A percentile compares a stretch with the other conserved stretches of the same genome.
Conservation (phyloP, 352 stramenopile genomes). For the Globisporangium perplexum region DNA sequence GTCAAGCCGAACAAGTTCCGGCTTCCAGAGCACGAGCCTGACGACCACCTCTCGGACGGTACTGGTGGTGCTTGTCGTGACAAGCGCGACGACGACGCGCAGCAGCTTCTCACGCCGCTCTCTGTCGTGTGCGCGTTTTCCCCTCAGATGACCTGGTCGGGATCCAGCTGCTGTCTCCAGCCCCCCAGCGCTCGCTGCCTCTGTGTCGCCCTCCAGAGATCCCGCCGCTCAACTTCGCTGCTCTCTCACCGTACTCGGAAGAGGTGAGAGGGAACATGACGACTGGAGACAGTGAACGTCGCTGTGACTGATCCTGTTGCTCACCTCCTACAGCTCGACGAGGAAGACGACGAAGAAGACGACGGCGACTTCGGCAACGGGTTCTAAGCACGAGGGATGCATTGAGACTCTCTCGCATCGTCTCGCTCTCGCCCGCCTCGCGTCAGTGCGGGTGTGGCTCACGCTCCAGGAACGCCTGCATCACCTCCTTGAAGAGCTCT, state of each 20-base stretch:
- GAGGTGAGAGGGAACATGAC: conserved; percentile 36
- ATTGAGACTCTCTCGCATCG: not conserved
- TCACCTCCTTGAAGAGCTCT: conserved; percentile 51
- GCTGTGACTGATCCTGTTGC: too few species aligned
- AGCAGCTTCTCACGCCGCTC: not conserved
- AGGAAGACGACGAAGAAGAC: conserved; percentile 21
- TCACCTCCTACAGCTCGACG: not conserved
- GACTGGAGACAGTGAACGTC: too few species aligned
- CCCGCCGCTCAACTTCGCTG: conserved; percentile 42
- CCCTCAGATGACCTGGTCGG: conserved; percentile 22
- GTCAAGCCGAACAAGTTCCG: not conserved
- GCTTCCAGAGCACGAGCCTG: conserved; percentile 4
- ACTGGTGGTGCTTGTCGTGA: not conserved
- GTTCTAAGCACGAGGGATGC: conserved; percentile 3
- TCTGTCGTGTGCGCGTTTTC: not conserved
- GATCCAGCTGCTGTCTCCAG: conserved; percentile 19
- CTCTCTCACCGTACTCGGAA: conserved; percentile 47
- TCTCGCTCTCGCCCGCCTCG: not conserved
- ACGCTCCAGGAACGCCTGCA: conserved; percentile 27
- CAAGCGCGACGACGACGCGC: not conserved
- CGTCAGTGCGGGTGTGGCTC: conserved; percentile 1
- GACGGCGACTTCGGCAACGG: conserved; percentile 25
- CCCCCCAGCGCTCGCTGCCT: conserved; percentile 6
- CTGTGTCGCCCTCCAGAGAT: conserved; percentile 21
- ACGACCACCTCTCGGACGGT: conserved; percentile 16